Conservation (phyloP, 2,329 filamentous ascomycete species). For the Fusarium agapanthi region DNA sequence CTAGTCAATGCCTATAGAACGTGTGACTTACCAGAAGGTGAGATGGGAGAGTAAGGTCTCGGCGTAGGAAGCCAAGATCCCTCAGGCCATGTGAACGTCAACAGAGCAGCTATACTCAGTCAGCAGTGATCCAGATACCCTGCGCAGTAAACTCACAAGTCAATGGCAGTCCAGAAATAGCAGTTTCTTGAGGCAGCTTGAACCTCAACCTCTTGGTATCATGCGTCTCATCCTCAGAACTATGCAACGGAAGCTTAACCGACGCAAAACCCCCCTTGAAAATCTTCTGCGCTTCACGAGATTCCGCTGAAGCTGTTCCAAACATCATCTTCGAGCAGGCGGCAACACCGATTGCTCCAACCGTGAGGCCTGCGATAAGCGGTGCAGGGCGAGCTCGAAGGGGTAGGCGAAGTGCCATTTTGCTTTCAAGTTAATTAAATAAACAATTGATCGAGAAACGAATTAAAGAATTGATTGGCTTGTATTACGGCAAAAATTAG, state of each 20-base stretch:
- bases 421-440: not conserved
- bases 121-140: not conserved
- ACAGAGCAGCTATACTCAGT: constrained; percentile 56
- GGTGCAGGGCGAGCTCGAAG: constrained; percentile 33
- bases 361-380: constrained; percentile 36
- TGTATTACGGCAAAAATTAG: not conserved
- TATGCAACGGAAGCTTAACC: constrained; percentile 59
- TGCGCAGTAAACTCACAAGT: constrained; percentile 51
- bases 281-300: constrained; percentile 23
- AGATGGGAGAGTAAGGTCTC: constrained; percentile 72
- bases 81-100: constrained; percentile 67
- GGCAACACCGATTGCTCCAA: constrained; percentile 22
- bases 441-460: not conserved
- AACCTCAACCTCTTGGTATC: constrained; percentile 68
- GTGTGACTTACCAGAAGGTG: not conserved
- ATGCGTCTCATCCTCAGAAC: constrained; percentile 63
- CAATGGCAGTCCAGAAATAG: constrained; percentile 58
- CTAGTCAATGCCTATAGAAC: accelerated
- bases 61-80: constrained; percentile 66
- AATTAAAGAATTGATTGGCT: not conserved
- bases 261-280: constrained; percentile 53
- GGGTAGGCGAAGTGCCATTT: constrained; percentile 24
- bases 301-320: constrained; percentile 36
- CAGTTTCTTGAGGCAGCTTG: constrained; percentile 57
- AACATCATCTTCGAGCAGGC: constrained; percentile 35